A percentile compares a stretch with the other conserved stretches of the same genome.
phyloP scores from a whole-genome alignment of 1,284 basidiomycete species.

The Malassezia sympodialis region DNA sequence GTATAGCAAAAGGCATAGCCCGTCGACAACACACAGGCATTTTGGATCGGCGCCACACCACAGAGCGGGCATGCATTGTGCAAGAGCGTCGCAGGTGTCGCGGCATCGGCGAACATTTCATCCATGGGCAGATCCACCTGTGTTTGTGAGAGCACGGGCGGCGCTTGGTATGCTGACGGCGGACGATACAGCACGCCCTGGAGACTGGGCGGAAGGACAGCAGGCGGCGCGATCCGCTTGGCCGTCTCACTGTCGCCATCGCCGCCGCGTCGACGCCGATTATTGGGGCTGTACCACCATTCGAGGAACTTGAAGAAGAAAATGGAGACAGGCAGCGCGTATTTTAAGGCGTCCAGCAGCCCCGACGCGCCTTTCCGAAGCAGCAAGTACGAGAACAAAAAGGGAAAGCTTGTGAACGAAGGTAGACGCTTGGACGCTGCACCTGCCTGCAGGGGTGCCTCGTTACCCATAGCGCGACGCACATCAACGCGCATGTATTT shows the following conservation, averaged over 20 bases:
- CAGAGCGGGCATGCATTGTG: slow-evolving; percentile 82
- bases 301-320: slow-evolving; percentile 95
- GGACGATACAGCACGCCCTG: slow-evolving; percentile 19
- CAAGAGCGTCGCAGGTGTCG: slow-evolving; percentile 24
- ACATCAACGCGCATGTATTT: slow-evolving; percentile 71
- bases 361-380: slow-evolving; percentile 20
- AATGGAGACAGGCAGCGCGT: slow-evolving; percentile 79
- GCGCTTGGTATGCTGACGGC: slow-evolving; percentile 16
- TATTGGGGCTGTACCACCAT: slow-evolving; percentile 97
- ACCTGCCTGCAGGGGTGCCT: slow-evolving; percentile 3
- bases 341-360: slow-evolving; percentile 54
- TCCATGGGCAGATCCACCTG: slow-evolving; percentile 16
- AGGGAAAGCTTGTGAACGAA: slow-evolving; percentile 4
- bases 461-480: slow-evolving; percentile 57
- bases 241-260: slow-evolving; percentile 56
- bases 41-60: slow-evolving; percentile 59
- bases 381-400: slow-evolving; percentile 21
- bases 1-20: slow-evolving; percentile 95
- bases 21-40: slow-evolving; percentile 78
- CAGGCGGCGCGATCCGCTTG: slow-evolving; percentile 45
- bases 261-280: slow-evolving; percentile 55
- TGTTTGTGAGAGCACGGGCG: slow-evolving; percentile 18
- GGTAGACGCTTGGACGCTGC: background rate
- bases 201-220: slow-evolving; percentile 15
- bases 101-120: slow-evolving; percentile 7